Base-by-base conservation (phyloP, 192 early-diverging fungal species). In the Phlyctochytrium arcticum region DNA sequence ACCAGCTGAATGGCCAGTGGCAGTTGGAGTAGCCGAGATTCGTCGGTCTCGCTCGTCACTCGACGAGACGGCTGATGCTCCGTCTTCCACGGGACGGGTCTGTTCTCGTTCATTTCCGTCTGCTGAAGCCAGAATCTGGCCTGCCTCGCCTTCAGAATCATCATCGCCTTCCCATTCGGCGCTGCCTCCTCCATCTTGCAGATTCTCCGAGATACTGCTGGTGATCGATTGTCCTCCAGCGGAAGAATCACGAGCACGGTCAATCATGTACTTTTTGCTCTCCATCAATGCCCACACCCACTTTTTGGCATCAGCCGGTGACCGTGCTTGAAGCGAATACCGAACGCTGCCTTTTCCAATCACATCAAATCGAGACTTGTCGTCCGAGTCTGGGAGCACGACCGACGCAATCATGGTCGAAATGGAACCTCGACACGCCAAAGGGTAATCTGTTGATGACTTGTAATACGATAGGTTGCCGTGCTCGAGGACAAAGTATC, bases 381-480 rank as follows among this genome's bases (percentile, higher is more conserved):
- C 89, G 64, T 73, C 76, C 19, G 62, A 48, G 9, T 82, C 73
- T 59, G 84, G 80, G 58, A 88, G 70, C 36, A 76, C 74, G 31
- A 91, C 80, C 54, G 78, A 80, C 36, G 89, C 88, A 47, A 87
- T 85, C 35, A 82, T 77, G 42, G 89, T 70, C 61, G 89, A 88
- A 58, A 93, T 90, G 6, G 87, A 87, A 6, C 92, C 92, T 32
- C 90, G 83, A 69, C 89, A 90, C 0, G 87, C 81, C 48, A 84
- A 83, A 29, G 85, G 85, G 34, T 86, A 89, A 60, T 92, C 89
- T 42, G 85, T 85, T 54, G 85, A 77, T 65, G 88, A 84, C 55
- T 91, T 88, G 76, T 87, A 93, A 65, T 93, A 93, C 1, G 87
- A 89, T n/a, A 91, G 70, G 19, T 85, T 87, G 32, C 90, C 88